These are phyloP conservation scores for Ganoderma lingzhi DNA, from an alignment of 1,284 basidiomycete species.

Conservation along the genomic window DNA sequence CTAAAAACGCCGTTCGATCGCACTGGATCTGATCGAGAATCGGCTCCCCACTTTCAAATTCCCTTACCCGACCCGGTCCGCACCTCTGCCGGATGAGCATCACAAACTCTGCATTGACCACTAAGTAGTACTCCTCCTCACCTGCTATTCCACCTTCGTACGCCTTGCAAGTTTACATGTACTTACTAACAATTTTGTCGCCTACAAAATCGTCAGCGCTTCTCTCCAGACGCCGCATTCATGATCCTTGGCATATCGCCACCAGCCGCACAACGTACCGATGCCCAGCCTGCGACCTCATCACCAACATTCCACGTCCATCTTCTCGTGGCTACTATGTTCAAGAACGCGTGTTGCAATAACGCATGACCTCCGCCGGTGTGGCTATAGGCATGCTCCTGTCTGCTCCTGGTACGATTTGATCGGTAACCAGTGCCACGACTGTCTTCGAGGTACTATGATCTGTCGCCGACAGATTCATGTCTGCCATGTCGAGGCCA, in stretches of 20 bases:
- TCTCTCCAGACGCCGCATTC: background rate
- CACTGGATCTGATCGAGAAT: conserved; percentile 13
- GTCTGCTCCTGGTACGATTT: conserved; percentile 18
- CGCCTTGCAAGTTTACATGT: too few relatives aligned
- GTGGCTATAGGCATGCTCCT: conserved; percentile 7
- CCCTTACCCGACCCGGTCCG: conserved; percentile 1
- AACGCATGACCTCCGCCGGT: conserved; percentile 1
- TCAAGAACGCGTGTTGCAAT: background rate
- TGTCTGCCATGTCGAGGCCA: conserved; percentile 3
- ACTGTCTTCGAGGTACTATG: conserved; percentile 1
- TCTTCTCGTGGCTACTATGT: background rate
- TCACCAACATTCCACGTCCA: background rate
- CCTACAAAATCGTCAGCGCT: background rate
- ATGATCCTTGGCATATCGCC: background rate
- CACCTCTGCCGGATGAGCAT: background rate
- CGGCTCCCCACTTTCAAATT: conserved; percentile 9
- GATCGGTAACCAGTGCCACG: conserved; percentile 19
- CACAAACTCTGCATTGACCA: background rate
- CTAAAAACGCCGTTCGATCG: background rate
- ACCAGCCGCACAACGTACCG: conserved; percentile 1
- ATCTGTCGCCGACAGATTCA: conserved; percentile 13
- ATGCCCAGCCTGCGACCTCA: background rate
- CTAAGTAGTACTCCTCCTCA: background rate
- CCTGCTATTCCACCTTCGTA: background rate
- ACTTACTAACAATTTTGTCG: too few relatives aligned